These are phyloP conservation scores for Sporothrix inflata DNA, from an alignment of 2,329 filamentous ascomycete species.

Conservation along the genomic window DNA sequence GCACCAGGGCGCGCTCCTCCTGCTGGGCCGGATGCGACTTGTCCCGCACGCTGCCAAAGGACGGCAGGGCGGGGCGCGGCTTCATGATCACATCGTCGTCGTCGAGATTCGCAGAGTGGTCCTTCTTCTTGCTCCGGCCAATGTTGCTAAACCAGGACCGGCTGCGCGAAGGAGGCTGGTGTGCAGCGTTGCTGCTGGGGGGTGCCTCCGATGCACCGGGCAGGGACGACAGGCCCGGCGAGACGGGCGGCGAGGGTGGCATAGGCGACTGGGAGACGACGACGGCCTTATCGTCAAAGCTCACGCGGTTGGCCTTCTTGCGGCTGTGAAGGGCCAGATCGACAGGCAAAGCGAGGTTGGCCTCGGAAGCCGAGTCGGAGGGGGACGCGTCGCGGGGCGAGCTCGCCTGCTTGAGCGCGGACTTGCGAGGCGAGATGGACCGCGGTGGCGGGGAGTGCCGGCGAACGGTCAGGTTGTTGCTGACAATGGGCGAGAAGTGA, in stretches of 20 bases:
- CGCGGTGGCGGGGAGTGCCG: conserved; percentile 69
- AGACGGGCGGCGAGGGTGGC: neutral
- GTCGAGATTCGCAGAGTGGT: conserved; percentile 44
- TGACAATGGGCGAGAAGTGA: conserved; percentile 62
- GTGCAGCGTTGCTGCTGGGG: conserved; percentile 9
- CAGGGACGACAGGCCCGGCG: neutral
- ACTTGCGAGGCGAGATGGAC: conserved; percentile 76
- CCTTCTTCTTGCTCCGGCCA: conserved; percentile 54
- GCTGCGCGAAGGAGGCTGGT: conserved; percentile 37
- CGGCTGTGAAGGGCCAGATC: conserved; percentile 38
- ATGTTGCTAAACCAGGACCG: conserved; percentile 58
- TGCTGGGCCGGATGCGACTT: conserved; percentile 56
- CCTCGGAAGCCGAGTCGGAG: conserved; percentile 53
- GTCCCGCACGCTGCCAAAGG: conserved; percentile 73
- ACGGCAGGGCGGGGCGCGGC: conserved; percentile 72
- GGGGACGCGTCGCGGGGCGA: conserved; percentile 58
- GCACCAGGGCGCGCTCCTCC: conserved; percentile 61
- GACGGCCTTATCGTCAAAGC: conserved; percentile 69
- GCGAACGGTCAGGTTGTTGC: conserved; percentile 56
- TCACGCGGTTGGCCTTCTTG: conserved; percentile 73
- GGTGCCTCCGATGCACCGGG: conserved; percentile 27
- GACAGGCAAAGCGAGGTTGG: conserved; percentile 22
- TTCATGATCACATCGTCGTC: conserved; percentile 71
- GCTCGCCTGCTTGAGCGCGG: conserved; percentile 69
- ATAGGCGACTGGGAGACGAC: conserved; percentile 39